Percentiles rank a stretch among this genome's conserved stretches.
These are phyloP conservation scores for Globisporangium paroecandrum DNA, from an alignment of 352 stramenopile species.

Conservation along the genomic window DNA sequence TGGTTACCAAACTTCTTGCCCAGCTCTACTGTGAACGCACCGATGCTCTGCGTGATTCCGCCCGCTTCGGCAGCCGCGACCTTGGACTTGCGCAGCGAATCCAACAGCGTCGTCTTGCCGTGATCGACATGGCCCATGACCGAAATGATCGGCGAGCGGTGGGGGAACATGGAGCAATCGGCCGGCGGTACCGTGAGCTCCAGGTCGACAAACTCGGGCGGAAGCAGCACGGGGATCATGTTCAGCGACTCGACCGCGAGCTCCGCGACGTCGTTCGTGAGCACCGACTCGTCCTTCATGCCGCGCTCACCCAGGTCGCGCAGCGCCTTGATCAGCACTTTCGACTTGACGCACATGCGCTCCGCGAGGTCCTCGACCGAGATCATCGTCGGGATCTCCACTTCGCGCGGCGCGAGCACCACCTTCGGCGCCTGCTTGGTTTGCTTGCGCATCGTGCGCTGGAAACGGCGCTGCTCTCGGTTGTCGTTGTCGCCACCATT, in stretches of 20 bases:
- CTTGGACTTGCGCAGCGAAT: constrained; percentile 88
- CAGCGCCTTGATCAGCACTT: constrained; percentile 58
- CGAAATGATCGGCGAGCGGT: constrained; percentile 93
- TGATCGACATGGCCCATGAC: constrained; percentile 99
- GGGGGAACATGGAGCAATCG: constrained; percentile 66
- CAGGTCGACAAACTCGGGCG: constrained; percentile 80
- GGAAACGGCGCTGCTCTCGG: constrained; percentile 61
- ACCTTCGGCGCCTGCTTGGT: constrained; percentile 37
- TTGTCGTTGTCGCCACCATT: constrained; percentile 30
- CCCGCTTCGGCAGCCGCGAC: constrained; percentile 95
- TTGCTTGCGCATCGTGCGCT: constrained; percentile 55
- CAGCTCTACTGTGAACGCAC: constrained; percentile 95
- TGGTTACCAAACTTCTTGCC: constrained; percentile 69
- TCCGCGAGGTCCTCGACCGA: constrained; percentile 77
- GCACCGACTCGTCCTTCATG: constrained; percentile 63
- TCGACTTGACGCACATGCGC: constrained; percentile 77
- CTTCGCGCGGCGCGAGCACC: constrained; percentile 49
- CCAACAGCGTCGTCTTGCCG: constrained; percentile 99
- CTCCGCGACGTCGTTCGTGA: constrained; percentile 75
- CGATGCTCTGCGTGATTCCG: constrained; percentile 99
- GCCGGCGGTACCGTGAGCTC: constrained; percentile 54
- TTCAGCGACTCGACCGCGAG: constrained; percentile 79
- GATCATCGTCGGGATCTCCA: constrained; percentile 75
- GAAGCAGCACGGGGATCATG: constrained; percentile 83
- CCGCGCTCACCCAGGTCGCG: constrained; percentile 67